These are phyloP conservation scores for Graphium sp. DNA, from an alignment of 2,329 filamentous ascomycete genomes.

Conservation along the genomic window DNA sequence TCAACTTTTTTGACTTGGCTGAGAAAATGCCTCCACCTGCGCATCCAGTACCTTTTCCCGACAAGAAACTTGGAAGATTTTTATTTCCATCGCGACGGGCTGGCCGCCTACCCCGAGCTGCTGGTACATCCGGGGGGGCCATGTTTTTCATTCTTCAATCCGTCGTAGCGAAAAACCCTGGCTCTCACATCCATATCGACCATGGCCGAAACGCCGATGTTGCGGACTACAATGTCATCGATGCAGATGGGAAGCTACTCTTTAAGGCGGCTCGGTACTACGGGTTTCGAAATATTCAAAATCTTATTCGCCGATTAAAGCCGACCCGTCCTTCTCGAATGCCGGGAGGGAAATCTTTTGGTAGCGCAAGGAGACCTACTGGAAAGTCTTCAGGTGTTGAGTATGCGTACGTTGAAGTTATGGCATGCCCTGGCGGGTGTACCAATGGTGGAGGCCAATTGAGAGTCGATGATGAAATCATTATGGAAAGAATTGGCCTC, in stretches of 20 bases:
- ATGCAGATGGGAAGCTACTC: slow-evolving; percentile 36
- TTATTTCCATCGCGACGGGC: slow-evolving; percentile 44
- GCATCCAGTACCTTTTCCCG: slow-evolving; percentile 49
- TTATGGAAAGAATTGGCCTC: slow-evolving; percentile 29
- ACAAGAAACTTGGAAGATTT: slow-evolving; percentile 51
- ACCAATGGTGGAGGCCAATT: slow-evolving; percentile 96
- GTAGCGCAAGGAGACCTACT: slow-evolving; percentile 32
- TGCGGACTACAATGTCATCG: slow-evolving; percentile 60
- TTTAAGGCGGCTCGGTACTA: slow-evolving; percentile 85
- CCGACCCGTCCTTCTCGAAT: slow-evolving; percentile 63
- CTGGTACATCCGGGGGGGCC: slow-evolving; percentile 79
- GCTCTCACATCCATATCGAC: slow-evolving; percentile 51
- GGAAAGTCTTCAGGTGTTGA: slow-evolving; percentile 37
- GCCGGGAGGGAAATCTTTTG: slow-evolving; percentile 53
- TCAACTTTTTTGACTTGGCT: slow-evolving; percentile 62
- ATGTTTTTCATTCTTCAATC: slow-evolving; percentile 69
- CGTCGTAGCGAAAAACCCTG: slow-evolving; percentile 53
- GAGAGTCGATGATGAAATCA: slow-evolving; percentile 64
- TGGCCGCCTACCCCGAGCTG: slow-evolving; percentile 29
- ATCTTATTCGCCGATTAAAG: slow-evolving; percentile 82
- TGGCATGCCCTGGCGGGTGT: slow-evolving; percentile 97
- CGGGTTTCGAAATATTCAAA: slow-evolving; percentile 96
- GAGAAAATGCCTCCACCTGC: slow-evolving; percentile 30
- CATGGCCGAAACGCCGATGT: slow-evolving; percentile 84
- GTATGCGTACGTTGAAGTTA: slow-evolving; percentile 92